Base-by-base conservation (phyloP, 2,329 filamentous ascomycete genomes). In the Macrophomina phaseolina region DNA sequence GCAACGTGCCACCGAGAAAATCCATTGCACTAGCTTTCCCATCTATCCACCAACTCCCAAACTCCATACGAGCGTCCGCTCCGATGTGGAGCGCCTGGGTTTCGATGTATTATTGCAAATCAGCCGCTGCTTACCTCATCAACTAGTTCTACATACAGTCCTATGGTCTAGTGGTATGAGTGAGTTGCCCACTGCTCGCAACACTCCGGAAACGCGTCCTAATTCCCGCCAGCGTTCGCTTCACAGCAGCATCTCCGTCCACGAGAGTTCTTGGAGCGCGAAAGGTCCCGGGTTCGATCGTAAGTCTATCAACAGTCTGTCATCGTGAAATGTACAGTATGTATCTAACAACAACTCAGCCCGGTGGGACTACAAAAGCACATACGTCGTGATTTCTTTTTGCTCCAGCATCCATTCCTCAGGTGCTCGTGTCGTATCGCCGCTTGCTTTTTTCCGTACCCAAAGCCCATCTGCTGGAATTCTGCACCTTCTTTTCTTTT, bases 211-310 rank as follows among this genome's bases (percentile, higher is more conserved):
- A 23, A 38, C 12, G 32, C 52, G 23, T 18, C 38, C 52, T 55
- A 55, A 55, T 55, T 12, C 16, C 16, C 5, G 14, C 52, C 52
- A 55, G 52, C 63, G 63, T 65, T 56, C 51, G 51, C 51, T 65
- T 65, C 63, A 65, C 63, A 65, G 36, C 40, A 55, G 38, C 49
- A 23, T n/a, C 45, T 62, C 58, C 42, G 14, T 9, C 1, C 16
- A 7, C 11, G 34, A 51, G 62, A 36, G 23, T 55, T 64, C 40
- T 36, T 34, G 62, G 16, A 64, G 49, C 62, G 49, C 63, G 63
- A 65, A 65, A 65, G 51, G 52, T 65, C 63, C 63, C 18, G 63
- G 46, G 63, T 65, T 65, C 63, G 63, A 65, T 65, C 63, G 51
- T 58, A 38, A 56, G 63, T 58, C 28, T 48, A n/a, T 32, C 56